A percentile compares a stretch with the other conserved stretches of the same genome.
Conservation (phyloP, 345 rosid genomes). For the Bruguiera parviflora region DNA sequence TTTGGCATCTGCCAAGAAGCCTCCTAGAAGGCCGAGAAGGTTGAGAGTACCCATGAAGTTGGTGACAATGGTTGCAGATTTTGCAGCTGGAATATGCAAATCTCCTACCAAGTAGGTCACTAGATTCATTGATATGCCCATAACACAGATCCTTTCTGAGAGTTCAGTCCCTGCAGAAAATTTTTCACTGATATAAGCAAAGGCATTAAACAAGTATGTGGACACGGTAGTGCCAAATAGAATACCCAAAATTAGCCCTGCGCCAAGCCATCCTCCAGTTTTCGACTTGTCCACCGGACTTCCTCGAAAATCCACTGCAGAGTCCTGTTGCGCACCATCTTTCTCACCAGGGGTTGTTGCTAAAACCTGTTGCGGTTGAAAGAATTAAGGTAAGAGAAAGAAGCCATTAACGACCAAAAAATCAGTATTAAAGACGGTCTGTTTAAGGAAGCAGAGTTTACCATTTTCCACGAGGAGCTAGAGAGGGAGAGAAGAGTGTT, state of each 20-base stretch:
- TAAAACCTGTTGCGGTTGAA: slow-evolving; percentile 39
- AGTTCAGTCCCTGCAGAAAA: slow-evolving; percentile 65
- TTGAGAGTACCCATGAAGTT: slow-evolving; percentile 93
- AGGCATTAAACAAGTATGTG: background rate
- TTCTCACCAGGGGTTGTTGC: slow-evolving; percentile 40
- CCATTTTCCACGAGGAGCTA: background rate
- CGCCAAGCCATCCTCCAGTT: slow-evolving; percentile 90
- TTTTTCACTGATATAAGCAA: background rate
- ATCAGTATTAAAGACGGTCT: background rate
- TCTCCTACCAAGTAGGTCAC: slow-evolving; percentile 80
- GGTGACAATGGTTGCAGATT: slow-evolving; percentile 79
- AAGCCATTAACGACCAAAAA: background rate
- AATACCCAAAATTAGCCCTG: slow-evolving; percentile 85
- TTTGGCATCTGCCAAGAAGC: slow-evolving; percentile 89
- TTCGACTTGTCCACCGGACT: slow-evolving; percentile 63
- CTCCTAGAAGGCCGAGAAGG: slow-evolving; percentile 80
- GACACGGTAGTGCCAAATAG: background rate
- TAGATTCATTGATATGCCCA: slow-evolving; percentile 89
- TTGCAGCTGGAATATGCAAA: slow-evolving; percentile 70
- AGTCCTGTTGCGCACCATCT: slow-evolving; percentile 34
- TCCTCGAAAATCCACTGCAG: slow-evolving; percentile 53
- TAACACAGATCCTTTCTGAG: slow-evolving; percentile 83
- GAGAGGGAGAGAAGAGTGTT: background rate
- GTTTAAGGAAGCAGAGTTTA: background rate
- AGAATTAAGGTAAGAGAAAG: background rate